Conservation (phyloP, 768 basidiomycete genomes). For the Leucogyrophana mollusca region DNA sequence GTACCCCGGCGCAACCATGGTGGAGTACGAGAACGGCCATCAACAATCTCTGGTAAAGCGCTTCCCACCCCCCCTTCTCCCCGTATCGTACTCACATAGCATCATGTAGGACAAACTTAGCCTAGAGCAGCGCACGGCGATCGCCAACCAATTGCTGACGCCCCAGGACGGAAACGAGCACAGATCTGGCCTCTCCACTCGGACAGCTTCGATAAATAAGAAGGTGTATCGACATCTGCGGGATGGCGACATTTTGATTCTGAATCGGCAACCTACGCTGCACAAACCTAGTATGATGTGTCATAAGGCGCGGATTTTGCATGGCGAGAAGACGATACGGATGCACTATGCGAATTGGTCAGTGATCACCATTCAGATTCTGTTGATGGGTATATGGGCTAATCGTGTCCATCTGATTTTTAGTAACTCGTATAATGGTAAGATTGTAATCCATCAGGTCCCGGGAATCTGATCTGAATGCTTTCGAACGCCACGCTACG, state of each 20-base stretch:
- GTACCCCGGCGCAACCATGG: conserved; percentile 92
- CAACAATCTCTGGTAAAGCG: conserved; percentile 75
- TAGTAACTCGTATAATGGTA: conserved; percentile 97
- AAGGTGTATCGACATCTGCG: conserved; percentile 95
- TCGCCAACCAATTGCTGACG: conserved; percentile 93
- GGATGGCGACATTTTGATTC: conserved; percentile 92
- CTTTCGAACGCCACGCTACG: conserved; percentile 8
- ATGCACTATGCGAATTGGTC: conserved; percentile 99
- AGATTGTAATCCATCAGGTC: conserved; percentile 19
- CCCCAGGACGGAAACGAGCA: conserved; percentile 69
- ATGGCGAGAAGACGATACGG: conserved; percentile 97
- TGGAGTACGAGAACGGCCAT: conserved; percentile 93
- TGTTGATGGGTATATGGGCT: conserved; percentile 5
- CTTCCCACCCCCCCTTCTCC: conserved; percentile 4
- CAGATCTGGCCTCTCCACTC: conserved; percentile 61
- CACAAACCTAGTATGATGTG: conserved; percentile 99
- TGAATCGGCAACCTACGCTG: conserved; percentile 97
- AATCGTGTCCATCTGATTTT: conserved; percentile 11
- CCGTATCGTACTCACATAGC: not conserved
- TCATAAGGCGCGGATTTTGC: conserved; percentile 86
- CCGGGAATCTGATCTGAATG: conserved; percentile 5
- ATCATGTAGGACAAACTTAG: conserved; percentile 72
- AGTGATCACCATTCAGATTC: conserved; percentile 22
- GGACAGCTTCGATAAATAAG: conserved; percentile 84
- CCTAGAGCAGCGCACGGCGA: conserved; percentile 87